These are phyloP conservation scores for Phytopythium ostracodes DNA, from an alignment of 352 stramenopile species.

Conservation along the genomic window DNA sequence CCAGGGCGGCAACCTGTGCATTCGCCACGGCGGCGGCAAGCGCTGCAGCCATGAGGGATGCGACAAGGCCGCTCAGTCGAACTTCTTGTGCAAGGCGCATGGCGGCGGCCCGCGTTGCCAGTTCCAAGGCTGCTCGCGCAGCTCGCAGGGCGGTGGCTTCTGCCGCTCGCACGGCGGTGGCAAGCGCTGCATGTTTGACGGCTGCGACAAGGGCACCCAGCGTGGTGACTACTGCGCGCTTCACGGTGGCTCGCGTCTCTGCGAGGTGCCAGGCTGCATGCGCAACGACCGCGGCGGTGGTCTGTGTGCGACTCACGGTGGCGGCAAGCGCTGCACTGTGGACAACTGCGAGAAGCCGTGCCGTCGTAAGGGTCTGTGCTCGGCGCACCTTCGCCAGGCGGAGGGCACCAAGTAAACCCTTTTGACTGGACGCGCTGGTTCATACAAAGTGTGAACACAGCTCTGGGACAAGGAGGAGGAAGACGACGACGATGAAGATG, in stretches of 20 bases:
- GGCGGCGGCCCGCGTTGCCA: conserved; percentile 63
- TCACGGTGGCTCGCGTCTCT: conserved; percentile 69
- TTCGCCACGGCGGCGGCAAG: conserved; percentile 66
- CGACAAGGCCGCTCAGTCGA: conserved; percentile 60
- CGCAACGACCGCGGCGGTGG: conserved; percentile 50
- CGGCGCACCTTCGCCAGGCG: conserved; percentile 34
- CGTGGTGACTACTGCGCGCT: conserved; percentile 77
- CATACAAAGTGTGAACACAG: background rate
- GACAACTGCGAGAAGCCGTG: conserved; percentile 42
- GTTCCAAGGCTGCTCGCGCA: conserved; percentile 21
- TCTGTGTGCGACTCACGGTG: conserved; percentile 61
- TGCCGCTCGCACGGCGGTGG: conserved; percentile 82
- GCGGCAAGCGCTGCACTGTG: conserved; percentile 79
- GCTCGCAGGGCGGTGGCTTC: conserved; percentile 68
- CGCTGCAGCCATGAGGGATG: conserved; percentile 59
- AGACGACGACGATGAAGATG: conserved; percentile 8
- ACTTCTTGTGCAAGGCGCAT: conserved; percentile 68
- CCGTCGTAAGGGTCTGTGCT: conserved; percentile 43
- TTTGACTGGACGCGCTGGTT: background rate
- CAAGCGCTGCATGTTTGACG: conserved; percentile 75
- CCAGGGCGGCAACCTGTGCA: conserved; percentile 65
- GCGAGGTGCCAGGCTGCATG: conserved; percentile 55
- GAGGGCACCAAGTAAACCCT: conserved; percentile 22
- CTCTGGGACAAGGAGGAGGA: conserved; percentile 1
- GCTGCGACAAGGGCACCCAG: conserved; percentile 85